phyloP scores from a whole-genome alignment of 768 basidiomycete species.

The Podaxis sp. region DNA sequence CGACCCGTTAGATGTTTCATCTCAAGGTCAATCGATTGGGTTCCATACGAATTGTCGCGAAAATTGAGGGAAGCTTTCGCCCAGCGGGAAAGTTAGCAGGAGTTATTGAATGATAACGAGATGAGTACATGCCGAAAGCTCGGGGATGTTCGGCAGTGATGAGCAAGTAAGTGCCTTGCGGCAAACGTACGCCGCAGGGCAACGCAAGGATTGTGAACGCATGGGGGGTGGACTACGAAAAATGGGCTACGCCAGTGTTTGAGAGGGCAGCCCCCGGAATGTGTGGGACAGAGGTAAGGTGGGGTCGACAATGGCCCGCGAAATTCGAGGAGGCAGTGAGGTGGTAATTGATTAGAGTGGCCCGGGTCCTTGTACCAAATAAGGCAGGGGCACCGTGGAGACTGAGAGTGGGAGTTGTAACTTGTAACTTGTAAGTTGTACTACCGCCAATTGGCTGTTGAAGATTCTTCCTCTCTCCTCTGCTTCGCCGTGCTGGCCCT shows the following conservation, averaged over 20 bases:
- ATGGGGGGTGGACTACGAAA: neutral
- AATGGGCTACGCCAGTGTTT: neutral
- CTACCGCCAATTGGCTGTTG: neutral
- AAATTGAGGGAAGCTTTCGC: neutral
- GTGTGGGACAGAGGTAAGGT: neutral
- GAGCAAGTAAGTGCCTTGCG: neutral
- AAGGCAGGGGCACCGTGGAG: constrained; percentile 3
- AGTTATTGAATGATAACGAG: neutral
- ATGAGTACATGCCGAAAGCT: neutral
- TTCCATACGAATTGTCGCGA: neutral
- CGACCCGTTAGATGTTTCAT: neutral
- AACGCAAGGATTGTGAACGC: neutral
- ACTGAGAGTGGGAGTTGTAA: neutral
- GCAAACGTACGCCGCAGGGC: neutral
- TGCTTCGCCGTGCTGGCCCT: constrained; percentile 11
- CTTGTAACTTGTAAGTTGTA: too few species aligned
- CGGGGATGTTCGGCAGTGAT: neutral
- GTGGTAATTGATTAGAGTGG: constrained; percentile 1
- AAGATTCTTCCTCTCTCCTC: neutral
- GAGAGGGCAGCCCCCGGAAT: neutral
- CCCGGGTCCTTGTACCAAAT: neutral
- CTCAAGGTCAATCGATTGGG: neutral
- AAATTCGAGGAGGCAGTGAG: neutral
- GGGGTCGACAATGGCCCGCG: neutral
- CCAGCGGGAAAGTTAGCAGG: neutral